Conservation (phyloP, 2,329 filamentous ascomycete genomes). For the Fusarium sambucinum region DNA sequence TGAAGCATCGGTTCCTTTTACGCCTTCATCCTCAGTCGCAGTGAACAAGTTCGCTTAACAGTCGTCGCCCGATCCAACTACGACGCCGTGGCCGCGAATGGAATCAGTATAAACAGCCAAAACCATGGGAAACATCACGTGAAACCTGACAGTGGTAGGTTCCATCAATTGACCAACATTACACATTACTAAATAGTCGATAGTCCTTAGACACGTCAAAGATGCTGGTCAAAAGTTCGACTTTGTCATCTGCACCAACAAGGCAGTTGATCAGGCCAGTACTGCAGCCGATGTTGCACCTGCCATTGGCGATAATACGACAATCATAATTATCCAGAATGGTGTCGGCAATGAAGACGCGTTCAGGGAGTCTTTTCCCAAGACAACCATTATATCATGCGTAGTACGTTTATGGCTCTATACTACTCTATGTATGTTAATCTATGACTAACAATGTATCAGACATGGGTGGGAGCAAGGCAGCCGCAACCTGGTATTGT, state of each 20-base stretch:
- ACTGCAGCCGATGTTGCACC: slow-evolving; percentile 44
- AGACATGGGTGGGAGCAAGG: slow-evolving; percentile 66
- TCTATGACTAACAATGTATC: not conserved
- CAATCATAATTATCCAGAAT: slow-evolving; percentile 71
- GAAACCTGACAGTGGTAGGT: slow-evolving; percentile 57
- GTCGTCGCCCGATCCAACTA: slow-evolving; percentile 73
- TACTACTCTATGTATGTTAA: accelerated
- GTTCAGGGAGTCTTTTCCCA: slow-evolving; percentile 62
- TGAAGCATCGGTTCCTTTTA: slow-evolving; percentile 69
- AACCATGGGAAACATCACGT: slow-evolving; percentile 68
- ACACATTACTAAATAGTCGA: not conserved
- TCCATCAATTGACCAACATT: accelerated
- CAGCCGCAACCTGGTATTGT: slow-evolving; percentile 64
- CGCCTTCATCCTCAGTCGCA: slow-evolving; percentile 63
- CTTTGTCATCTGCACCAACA: slow-evolving; percentile 41
- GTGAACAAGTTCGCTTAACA: slow-evolving; percentile 62
- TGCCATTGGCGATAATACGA: slow-evolving; percentile 57
- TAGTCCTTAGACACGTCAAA: slow-evolving; percentile 32
- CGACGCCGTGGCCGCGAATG: slow-evolving; percentile 63
- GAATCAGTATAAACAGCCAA: slow-evolving; percentile 66
- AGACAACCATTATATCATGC: slow-evolving; percentile 65
- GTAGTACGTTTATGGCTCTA: slow-evolving; percentile 58
- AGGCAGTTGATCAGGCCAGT: slow-evolving; percentile 37
- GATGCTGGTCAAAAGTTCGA: slow-evolving; percentile 35
- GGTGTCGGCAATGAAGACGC: slow-evolving; percentile 71